Conservation (phyloP, 2,329 filamentous ascomycete genomes). For the Mycocentrospora acerina region DNA sequence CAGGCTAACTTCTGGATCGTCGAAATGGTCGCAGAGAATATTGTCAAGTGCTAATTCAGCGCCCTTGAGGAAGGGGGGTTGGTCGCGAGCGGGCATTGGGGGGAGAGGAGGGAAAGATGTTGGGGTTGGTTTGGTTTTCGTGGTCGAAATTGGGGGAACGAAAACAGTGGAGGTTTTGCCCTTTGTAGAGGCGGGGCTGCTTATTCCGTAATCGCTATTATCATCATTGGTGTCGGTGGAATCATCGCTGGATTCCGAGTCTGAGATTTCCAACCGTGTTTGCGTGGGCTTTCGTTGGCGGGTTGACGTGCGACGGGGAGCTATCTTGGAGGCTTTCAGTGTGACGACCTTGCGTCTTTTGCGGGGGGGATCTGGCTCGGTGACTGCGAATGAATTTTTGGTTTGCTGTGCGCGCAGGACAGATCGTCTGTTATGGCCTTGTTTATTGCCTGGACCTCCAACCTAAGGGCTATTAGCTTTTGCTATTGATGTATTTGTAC, state of each 20-base stretch:
- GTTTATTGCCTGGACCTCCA: background rate
- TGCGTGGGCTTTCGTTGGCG: background rate
- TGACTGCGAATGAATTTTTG: background rate
- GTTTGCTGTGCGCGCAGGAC: too few species aligned
- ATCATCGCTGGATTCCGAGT: background rate
- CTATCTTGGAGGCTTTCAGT: background rate
- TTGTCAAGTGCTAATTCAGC: slow-evolving; percentile 7
- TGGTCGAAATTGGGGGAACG: background rate
- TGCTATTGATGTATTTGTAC: too few species aligned
- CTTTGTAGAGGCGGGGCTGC: background rate
- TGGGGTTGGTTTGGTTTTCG: background rate
- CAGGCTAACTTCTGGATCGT: background rate
- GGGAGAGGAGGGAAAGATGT: background rate
- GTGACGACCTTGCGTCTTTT: background rate
- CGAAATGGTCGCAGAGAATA: slow-evolving; percentile 1
- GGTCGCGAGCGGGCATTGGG: background rate
- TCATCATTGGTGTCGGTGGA: background rate
- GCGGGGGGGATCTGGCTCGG: background rate
- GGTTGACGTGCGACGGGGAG: background rate
- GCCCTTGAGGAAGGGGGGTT: slow-evolving; percentile 5
- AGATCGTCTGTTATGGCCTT: background rate
- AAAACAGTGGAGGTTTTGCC: background rate
- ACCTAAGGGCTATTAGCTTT: background rate
- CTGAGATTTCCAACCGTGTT: background rate
- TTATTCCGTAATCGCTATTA: too few species aligned